Evolutionary conservation across 2,329 filamentous ascomycete genomes (phyloP), one percentile per base, ranked within the genome.

Genomic region (Phialophora tarda): DNA sequence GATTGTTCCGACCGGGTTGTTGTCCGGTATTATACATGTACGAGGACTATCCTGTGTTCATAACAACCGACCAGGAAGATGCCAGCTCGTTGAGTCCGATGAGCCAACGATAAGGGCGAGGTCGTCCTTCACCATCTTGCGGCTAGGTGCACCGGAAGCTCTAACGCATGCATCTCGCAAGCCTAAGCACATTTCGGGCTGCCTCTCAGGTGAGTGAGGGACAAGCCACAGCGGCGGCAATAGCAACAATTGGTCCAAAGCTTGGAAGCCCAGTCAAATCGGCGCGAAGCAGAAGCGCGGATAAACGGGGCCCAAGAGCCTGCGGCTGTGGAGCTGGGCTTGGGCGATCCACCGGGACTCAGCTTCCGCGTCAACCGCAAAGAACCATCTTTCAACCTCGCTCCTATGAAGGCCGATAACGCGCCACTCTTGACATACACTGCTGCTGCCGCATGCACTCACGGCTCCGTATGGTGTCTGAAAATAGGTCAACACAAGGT

Each of bases 321-420:
- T 30, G 57, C 44, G 57, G 59, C 48, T 41, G 53, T 30, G 53
- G 53, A n/a, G 28, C 51, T 30, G 53, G 21, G 28, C 41, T 62
- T 62, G 50, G 50, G 24, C 60, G 54, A 63, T 63, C 53, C 61
- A 51, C 53, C 53, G 38, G 53, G 23, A 38, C 54, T 50, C 53
- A 41, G 24, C 34, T 63, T 51, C 61, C 53, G 53, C 61, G 54
- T n/a, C 54, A 34, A 57, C 54, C 61, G 24, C 55, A 38, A 58
- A 63, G 48, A 64, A 59, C 62, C 56, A 64, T 59, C 62, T 59
- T 64, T 64, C 62, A 57, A 64, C 56, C 30, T 63, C 61, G 26
- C 41, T 32, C 61, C 11, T 50, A 23, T 41, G 21, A 32, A 26
- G 6, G 21, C 48, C 48, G 48, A 51, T 51, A 12, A 51, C 21